phyloP scores from a whole-genome alignment of 495 filamentous ascomycete genomes.

The Hypoxylon intermedium region DNA sequence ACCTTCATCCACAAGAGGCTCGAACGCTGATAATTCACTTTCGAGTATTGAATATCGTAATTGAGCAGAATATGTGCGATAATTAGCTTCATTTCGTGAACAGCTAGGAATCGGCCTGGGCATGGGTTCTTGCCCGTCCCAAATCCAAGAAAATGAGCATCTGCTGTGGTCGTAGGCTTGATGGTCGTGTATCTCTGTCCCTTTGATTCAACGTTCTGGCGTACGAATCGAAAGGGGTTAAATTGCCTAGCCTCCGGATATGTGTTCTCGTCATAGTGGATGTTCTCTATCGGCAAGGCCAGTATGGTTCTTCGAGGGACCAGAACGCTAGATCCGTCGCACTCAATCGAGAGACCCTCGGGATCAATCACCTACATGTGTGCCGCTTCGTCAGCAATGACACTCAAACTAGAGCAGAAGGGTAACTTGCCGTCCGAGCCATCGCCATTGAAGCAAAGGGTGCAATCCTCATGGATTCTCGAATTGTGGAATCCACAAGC shows the following conservation, averaged over 20 bases:
- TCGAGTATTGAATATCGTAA: conserved; percentile 43
- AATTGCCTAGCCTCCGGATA: conserved; percentile 22
- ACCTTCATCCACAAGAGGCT: no score
- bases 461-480: conserved; percentile 19
- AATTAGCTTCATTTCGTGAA: conserved; percentile 49
- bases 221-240: conserved; percentile 26
- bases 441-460: conserved; percentile 12
- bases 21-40: no score
- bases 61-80: conserved; percentile 44
- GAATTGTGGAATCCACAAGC: conserved; percentile 8
- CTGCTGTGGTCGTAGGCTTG: conserved; percentile 39
- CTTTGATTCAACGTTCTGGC: neutral
- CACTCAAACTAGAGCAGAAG: neutral
- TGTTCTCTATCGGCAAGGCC: conserved; percentile 11
- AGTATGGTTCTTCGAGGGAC: conserved; percentile 19
- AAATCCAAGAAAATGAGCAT: conserved; percentile 41
- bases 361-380: conserved; percentile 5
- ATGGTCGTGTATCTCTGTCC: no score
- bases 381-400: neutral
- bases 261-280: conserved; percentile 18
- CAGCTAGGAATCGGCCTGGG: conserved; percentile 51
- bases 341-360: neutral
- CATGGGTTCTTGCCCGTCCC: conserved; percentile 43
- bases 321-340: conserved; percentile 16
- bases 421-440: conserved; percentile 15